Evolutionary conservation across 2,329 filamentous ascomycete species (phyloP).

Genomic region (Lachnellula occidentalis): DNA sequence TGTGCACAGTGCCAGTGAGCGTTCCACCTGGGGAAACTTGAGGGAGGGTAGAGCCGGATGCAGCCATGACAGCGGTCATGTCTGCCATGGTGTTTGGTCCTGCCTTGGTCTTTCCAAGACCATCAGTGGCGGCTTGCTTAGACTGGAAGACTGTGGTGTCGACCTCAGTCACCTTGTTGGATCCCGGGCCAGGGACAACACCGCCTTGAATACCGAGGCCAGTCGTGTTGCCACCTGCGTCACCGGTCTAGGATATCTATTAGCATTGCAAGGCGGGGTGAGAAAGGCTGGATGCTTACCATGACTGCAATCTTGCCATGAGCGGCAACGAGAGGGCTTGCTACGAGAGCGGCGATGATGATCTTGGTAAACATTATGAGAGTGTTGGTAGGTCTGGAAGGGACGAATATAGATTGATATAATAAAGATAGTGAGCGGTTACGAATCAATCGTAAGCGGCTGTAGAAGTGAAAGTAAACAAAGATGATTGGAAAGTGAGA

Average conservation of each 20-base stretch:
- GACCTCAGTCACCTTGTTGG: conserved; percentile 38
- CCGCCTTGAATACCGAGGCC: conserved; percentile 38
- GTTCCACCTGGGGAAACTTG: conserved; percentile 53
- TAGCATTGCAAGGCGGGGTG: conserved; percentile 1
- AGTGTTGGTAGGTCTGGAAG: neutral
- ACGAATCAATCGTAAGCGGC: conserved; percentile 29
- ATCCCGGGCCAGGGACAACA: conserved; percentile 37
- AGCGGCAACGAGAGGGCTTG: conserved; percentile 48
- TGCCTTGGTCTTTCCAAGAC: conserved; percentile 53
- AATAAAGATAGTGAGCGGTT: conserved; percentile 23
- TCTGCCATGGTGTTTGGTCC: conserved; percentile 52
- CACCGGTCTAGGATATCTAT: conserved; percentile 25
- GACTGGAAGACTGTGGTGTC: conserved; percentile 47
- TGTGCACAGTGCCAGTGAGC: conserved; percentile 58
- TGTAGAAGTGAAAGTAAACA: conserved; percentile 17
- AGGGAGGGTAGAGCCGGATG: conserved; percentile 51
- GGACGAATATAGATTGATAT: conserved; percentile 5
- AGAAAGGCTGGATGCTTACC: conserved; percentile 11
- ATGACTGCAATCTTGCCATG: conserved; percentile 51
- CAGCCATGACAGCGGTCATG: conserved; percentile 50
- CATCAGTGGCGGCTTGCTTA: conserved; percentile 44
- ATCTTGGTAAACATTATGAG: conserved; percentile 6
- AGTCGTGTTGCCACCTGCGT: conserved; percentile 39
- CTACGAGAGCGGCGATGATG: conserved; percentile 4
- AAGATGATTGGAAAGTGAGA: conserved; percentile 13